phyloP scores from a whole-genome alignment of 208 protist species.

The Acanthamoeba castellanii region DNA sequence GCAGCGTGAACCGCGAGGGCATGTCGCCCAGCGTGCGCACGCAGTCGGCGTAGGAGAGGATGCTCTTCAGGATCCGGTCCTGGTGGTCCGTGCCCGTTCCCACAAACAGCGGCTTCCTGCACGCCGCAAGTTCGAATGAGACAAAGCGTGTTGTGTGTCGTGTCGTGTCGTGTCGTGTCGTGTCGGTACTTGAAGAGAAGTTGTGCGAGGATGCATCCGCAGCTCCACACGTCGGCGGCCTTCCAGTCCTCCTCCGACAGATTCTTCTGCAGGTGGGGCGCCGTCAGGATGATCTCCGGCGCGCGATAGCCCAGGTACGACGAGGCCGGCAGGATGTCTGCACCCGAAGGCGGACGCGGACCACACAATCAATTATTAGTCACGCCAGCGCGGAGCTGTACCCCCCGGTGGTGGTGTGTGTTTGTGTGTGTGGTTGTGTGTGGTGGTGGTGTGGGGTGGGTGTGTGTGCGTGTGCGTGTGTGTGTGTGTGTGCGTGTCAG shows the following conservation, averaged over 20 bases:
- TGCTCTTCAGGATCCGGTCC: constrained; percentile 47
- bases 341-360: too few species aligned
- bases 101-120: constrained; percentile 36
- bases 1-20: constrained; percentile 35
- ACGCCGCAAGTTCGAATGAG: too few species aligned
- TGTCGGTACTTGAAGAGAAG: constrained; percentile 28
- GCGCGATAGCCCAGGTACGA: constrained; percentile 59
- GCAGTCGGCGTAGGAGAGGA: constrained; percentile 53
- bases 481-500: too few species aligned
- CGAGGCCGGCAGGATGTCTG: constrained; percentile 38
- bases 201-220: constrained; percentile 54
- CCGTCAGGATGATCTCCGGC: constrained; percentile 62
- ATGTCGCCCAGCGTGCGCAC: constrained; percentile 28
- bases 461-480: too few species aligned
- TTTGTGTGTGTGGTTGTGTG: too few species aligned
- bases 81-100: constrained; percentile 24
- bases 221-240: constrained; percentile 67
- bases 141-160: not conserved
- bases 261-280: constrained; percentile 32
- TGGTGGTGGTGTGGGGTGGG: too few species aligned
- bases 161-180: not conserved
- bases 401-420: too few species aligned
- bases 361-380: not conserved
- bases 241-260: constrained; percentile 48
- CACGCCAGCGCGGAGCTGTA: too few species aligned